Base-by-base conservation (phyloP, 768 basidiomycete species). In the Fomitopsis serialis region DNA sequence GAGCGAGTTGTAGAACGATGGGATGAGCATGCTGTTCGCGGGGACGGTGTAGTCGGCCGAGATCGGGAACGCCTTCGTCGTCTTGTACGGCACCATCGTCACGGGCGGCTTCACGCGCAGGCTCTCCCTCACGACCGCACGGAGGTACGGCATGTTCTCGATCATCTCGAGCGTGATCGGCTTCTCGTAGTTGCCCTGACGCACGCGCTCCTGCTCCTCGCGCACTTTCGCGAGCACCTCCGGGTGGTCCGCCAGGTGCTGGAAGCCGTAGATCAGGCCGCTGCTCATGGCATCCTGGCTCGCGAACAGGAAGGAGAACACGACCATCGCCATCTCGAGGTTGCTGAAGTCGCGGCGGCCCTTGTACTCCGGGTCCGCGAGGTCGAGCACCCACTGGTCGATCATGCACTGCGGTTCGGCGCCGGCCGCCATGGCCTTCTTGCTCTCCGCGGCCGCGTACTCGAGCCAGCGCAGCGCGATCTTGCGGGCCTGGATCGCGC, bases 261-360 rank as follows among this genome's bases (percentile, higher is more conserved):
- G 97, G 83, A 98, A 97, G 36, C 84, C 88, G 69, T 92, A 98
- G 64, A 97, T 93, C 62, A 98, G 74, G 47, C 94, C 95, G 55
- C 90, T 93, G 67, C 91, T 92, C 97, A 99, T 98, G 45, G 97
- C 97, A 67, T 99, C 97, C 74, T 97, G 92, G 23, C 85, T 89
- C 2, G 92, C 97, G 63, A 98, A 98, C 50, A 99, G 74, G 85
- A 98, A 98, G 11, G 91, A 93, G 66, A 99, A 86, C 37, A 99
- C 72, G 64, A 97, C 95, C 86, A 97, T 90, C 25, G 91, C 93
- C 83, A 98, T 98, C 72, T 99, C 96, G 60, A 80, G 78, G 68
- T 98, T 89, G 59, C 84, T 89, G 73, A 94, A 98, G 56, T 98
- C 91, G 56, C 75, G 81, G 58, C 85, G 83, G 58, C 88, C 86